Conservation (phyloP, 768 basidiomycete genomes). For the Kwoniella dejecticola region DNA sequence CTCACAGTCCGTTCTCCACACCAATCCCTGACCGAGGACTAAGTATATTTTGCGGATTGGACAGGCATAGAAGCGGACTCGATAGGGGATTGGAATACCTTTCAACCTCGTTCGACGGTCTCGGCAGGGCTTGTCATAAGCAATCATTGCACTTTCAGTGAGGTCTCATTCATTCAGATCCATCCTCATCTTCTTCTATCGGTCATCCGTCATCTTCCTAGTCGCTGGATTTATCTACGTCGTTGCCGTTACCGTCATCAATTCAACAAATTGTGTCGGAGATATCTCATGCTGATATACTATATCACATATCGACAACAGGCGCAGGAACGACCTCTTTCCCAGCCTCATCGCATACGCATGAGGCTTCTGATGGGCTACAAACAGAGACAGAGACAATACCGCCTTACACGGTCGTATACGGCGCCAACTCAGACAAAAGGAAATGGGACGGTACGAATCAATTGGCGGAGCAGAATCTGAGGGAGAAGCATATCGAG, state of each 20-base stretch:
- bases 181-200: too few species aligned
- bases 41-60: background rate
- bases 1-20: background rate
- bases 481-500: slow-evolving; percentile 84
- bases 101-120: slow-evolving; percentile 79
- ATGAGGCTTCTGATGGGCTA: too few species aligned
- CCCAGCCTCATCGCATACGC: slow-evolving; percentile 12
- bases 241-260: too few species aligned
- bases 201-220: too few species aligned
- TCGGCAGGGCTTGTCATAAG: slow-evolving; percentile 78
- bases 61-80: slow-evolving; percentile 82
- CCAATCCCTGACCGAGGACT: too few species aligned
- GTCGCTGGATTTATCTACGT: too few species aligned
- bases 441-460: slow-evolving; percentile 84
- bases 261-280: too few species aligned
- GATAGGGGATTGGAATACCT: slow-evolving; percentile 80
- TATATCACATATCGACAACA: background rate
- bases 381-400: slow-evolving; percentile 63
- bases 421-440: slow-evolving; percentile 69
- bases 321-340: slow-evolving; percentile 32
- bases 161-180: too few species aligned
- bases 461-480: slow-evolving; percentile 75
- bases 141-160: slow-evolving; percentile 77
- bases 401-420: slow-evolving; percentile 80
- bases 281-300: too few species aligned